Evolutionary conservation across 192 early-diverging fungal species (phyloP).

Genomic region (Coemansia sp.): DNA sequence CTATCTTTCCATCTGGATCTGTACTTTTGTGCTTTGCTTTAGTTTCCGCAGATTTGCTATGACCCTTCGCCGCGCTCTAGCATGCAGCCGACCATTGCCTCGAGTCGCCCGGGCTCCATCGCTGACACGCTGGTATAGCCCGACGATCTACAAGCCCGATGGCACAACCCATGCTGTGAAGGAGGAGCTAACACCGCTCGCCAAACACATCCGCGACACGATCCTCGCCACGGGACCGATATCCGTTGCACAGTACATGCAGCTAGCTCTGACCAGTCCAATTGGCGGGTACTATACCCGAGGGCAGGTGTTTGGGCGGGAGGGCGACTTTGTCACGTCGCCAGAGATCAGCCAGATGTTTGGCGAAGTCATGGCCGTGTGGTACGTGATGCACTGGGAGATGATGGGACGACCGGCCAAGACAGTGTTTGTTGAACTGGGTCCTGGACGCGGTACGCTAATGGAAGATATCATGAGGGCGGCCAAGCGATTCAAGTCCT

Average conservation of each 20-base stretch:
- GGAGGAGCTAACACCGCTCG: constrained; percentile 57
- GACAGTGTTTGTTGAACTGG: constrained; percentile 72
- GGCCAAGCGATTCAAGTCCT: constrained; percentile 64
- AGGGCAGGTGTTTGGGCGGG: constrained; percentile 82
- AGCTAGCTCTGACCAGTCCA: constrained; percentile 81
- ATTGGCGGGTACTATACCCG: constrained; percentile 92
- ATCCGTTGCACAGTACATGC: constrained; percentile 86
- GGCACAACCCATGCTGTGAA: constrained; percentile 19
- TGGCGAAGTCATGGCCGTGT: constrained; percentile 91
- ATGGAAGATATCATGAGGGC: constrained; percentile 89
- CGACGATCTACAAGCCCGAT: constrained; percentile 15
- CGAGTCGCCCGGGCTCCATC: background rate
- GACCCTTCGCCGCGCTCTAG: background rate
- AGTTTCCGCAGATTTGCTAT: background rate
- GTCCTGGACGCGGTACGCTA: constrained; percentile 92
- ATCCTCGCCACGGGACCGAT: constrained; percentile 63
- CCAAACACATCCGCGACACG: constrained; percentile 59
- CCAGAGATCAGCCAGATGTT: constrained; percentile 99
- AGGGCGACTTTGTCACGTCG: constrained; percentile 94
- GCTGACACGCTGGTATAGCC: background rate
- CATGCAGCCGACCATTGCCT: background rate
- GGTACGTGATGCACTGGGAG: constrained; percentile 86
- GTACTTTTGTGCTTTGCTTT: background rate
- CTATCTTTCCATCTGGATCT: background rate
- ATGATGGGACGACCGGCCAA: constrained; percentile 56